phyloP scores from a whole-genome alignment of 106 monocot genomes.

The Xerophyta viscosa region DNA sequence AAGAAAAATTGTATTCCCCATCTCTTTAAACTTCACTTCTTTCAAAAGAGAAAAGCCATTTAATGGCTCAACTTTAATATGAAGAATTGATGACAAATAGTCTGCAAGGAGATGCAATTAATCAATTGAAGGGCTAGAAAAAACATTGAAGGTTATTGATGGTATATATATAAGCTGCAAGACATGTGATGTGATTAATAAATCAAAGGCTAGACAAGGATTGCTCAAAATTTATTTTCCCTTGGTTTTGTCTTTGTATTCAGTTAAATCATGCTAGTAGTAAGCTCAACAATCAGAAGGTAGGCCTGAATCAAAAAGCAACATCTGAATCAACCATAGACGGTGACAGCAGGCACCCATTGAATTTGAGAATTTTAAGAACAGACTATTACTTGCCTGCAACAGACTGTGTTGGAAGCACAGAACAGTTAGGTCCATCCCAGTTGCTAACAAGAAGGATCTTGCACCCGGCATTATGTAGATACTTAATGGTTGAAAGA shows the following conservation, averaged over 20 bases:
- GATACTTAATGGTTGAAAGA: conserved; percentile 66
- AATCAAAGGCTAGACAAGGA: no score
- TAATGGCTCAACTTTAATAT: conserved; percentile 52
- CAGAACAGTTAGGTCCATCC: conserved; percentile 21
- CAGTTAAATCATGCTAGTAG: no score
- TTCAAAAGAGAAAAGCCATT: conserved; percentile 18
- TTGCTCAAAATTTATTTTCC: no score
- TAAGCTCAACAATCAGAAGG: no score
- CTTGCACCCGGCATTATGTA: conserved; percentile 61
- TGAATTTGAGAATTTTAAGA: no score
- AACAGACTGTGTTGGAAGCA: conserved; percentile 28
- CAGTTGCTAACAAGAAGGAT: conserved; percentile 60
- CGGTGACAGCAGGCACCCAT: no score
- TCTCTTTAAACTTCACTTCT: conserved; percentile 13
- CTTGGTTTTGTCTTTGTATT: no score
- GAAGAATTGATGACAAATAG: conserved; percentile 63
- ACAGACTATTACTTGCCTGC: conserved; percentile 41
- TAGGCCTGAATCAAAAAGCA: no score
- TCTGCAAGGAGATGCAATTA: conserved; percentile 31
- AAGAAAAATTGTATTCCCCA: conserved; percentile 47
- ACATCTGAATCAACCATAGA: no score
- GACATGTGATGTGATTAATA: no score
- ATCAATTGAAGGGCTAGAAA: neutral
- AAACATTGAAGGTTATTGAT: no score
- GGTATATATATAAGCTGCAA: neutral